A percentile compares a stretch with the other conserved stretches of the same genome.
Evolutionary conservation across 1,139 yeast genomes (phyloP).

Genomic region (Zhuliangozyma parablackwelliae): DNA sequence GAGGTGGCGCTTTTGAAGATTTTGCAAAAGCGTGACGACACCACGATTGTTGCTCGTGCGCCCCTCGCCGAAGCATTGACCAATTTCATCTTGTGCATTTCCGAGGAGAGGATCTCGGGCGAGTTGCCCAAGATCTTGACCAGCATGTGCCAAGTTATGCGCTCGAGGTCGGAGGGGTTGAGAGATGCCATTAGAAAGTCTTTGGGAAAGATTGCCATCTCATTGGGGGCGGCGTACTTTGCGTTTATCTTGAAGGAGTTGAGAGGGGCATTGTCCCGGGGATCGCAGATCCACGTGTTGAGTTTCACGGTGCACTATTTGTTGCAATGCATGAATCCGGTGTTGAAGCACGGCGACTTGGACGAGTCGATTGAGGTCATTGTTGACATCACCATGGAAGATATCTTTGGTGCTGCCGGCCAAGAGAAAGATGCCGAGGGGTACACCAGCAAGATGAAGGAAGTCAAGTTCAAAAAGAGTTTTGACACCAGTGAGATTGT

Average conservation of each 20-base stretch:
- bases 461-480: conserved; percentile 85
- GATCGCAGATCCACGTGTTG: conserved; percentile 91
- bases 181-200: conserved; percentile 85
- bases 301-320: conserved; percentile 82
- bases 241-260: conserved; percentile 74
- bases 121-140: conserved; percentile 82
- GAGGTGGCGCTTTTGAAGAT: conserved; percentile 60
- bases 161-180: conserved; percentile 82
- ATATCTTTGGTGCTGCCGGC: conserved; percentile 87
- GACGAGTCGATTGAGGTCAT: conserved; percentile 63
- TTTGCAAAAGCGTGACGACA: conserved; percentile 64
- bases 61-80: conserved; percentile 82
- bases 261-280: conserved; percentile 73
- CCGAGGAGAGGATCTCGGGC: conserved; percentile 49
- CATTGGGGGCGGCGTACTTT: conserved; percentile 72
- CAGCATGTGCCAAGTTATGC: conserved; percentile 78
- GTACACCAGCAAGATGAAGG: conserved; percentile 81
- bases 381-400: conserved; percentile 82
- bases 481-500: conserved; percentile 81
- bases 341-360: conserved; percentile 64
- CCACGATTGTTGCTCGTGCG: conserved; percentile 69
- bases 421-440: conserved; percentile 95
- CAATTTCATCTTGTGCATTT: conserved; percentile 61
- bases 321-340: conserved; percentile 47
- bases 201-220: conserved; percentile 57